A percentile compares a stretch with the other conserved stretches of the same genome.
These are phyloP conservation scores for Bipolaris cookei DNA, from an alignment of 2,329 filamentous ascomycete genomes.

Conservation along the genomic window DNA sequence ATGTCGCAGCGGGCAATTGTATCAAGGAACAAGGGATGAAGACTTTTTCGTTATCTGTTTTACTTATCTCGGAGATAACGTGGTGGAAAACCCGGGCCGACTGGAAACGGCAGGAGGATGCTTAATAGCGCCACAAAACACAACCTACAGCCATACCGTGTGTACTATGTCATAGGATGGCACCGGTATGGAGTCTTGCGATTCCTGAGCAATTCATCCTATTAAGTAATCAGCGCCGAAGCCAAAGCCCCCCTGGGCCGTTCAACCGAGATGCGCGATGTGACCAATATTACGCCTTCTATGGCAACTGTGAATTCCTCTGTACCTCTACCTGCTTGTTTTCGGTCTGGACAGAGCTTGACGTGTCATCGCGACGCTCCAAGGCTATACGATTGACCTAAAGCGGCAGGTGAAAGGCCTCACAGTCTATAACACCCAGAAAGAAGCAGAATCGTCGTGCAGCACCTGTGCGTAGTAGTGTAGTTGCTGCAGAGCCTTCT, in stretches of 20 bases:
- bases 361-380: background rate
- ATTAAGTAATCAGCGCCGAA: background rate
- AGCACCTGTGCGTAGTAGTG: background rate
- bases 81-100: background rate
- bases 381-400: background rate
- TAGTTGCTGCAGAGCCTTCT: background rate
- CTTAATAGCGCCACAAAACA: background rate
- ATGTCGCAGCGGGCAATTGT: background rate
- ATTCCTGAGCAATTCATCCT: background rate
- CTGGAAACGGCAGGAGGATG: background rate
- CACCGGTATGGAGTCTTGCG: background rate
- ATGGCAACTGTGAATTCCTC: background rate
- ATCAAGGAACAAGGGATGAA: background rate
- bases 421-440: background rate
- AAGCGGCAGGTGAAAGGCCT: background rate
- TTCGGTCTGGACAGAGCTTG: background rate
- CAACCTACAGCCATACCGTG: background rate
- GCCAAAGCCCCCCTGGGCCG: background rate
- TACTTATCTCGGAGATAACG: background rate
- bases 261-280: background rate
- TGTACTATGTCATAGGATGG: background rate
- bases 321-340: background rate
- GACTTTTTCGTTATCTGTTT: slow-evolving; percentile 2
- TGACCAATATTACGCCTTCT: background rate
- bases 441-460: background rate